phyloP scores from a whole-genome alignment of 2,329 filamentous ascomycete species.

The Biscogniauxia sp. region DNA sequence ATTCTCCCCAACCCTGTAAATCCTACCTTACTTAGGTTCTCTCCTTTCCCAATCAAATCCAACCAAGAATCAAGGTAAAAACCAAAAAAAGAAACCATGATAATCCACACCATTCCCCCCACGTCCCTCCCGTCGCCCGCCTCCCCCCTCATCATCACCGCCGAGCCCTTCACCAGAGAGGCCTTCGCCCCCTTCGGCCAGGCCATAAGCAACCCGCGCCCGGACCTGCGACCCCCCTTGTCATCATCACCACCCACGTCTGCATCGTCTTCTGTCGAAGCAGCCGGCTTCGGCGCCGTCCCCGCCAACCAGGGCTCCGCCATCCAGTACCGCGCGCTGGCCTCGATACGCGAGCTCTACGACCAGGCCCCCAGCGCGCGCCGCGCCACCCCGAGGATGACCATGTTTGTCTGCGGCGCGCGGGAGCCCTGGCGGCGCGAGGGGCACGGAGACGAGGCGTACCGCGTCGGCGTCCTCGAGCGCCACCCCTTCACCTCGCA shows the following conservation, averaged over 20 bases:
- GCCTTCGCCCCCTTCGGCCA: constrained; percentile 79
- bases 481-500: constrained; percentile 93
- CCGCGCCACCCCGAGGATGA: constrained; percentile 65
- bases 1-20: no score
- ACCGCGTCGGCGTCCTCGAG: constrained; percentile 78
- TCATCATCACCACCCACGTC: no score
- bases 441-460: constrained; percentile 22
- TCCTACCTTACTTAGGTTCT: no score
- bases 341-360: constrained; percentile 71
- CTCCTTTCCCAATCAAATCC: background rate
- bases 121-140: background rate
- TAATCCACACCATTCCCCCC: constrained; percentile 25
- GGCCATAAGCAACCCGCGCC: constrained; percentile 72
- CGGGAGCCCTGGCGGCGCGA: constrained; percentile 39
- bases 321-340: constrained; percentile 80
- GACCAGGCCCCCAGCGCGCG: constrained; percentile 57
- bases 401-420: constrained; percentile 84
- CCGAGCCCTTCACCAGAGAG: constrained; percentile 64
- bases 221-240: constrained; percentile 45
- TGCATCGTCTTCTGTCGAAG: constrained; percentile 9
- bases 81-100: constrained; percentile 19
- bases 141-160: constrained; percentile 44
- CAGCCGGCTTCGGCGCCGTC: constrained; percentile 46
- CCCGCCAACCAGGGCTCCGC: constrained; percentile 84
- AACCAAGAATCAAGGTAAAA: background rate